Base-by-base conservation (phyloP, 1,139 yeast genomes). In the Pichia sp. region DNA sequence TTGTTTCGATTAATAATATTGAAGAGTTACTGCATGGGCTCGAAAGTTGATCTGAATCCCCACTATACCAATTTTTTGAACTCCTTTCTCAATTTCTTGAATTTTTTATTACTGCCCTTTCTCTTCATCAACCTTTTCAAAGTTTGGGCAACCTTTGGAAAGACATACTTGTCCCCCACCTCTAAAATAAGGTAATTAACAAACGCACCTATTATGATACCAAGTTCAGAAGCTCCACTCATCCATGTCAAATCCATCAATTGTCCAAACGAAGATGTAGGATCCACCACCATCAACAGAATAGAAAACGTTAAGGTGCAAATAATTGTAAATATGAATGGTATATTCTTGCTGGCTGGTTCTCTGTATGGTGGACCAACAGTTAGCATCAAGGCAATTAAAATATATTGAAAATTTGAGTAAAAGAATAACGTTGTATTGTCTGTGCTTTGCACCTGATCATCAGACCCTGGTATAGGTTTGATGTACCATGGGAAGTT, bases 341-440 rank as follows among this genome's bases (percentile, higher is more conserved):
- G 95, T 9, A 60, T 51, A 66, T 93, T 93, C 58, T 80, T 75
- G 39, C 71, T 67, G 62, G 87, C 79, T 1, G 95, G 84, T 63
- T 87, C 85, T 55, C 99, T 77, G 67, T 89, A 95, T n/a, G 99
- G 99, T 12, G 95, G 95, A 0, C 99, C 99, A 28, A 82, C 87
- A 30, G 96, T 87, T 55, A 93, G 73, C 21, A 90, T 81, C 34
- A 89, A 72, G 0, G 98, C 96, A 52, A 85, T 79, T 53, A 89
- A 72, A 49, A 95, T 86, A 67, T 93, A 95, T 71, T 93, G 99
- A 72, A 87, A 86, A 63, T 90, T 88, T 2, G 96, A 80, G 60
- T 80, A 83, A 50, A 84, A 77, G 69, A 93, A 93, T 53, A 93
- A 71, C 0, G 86, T 82, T 0, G 98, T 88, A 64, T 95, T 93